These are phyloP conservation scores for Detonula confervacea DNA, from an alignment of 352 stramenopile genomes.

Conservation along the genomic window DNA sequence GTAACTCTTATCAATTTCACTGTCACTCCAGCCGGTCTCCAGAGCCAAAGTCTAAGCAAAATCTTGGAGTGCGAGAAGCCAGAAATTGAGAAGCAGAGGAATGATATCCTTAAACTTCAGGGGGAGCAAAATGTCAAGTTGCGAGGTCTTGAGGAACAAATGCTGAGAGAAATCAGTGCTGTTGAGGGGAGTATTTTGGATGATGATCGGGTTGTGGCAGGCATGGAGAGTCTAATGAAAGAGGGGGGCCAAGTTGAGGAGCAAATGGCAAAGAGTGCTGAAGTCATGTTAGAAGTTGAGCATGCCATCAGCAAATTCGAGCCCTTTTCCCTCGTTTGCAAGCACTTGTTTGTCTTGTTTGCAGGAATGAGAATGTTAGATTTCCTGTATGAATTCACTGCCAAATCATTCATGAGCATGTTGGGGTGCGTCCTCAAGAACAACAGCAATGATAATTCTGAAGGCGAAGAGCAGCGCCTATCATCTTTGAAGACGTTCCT, in stretches of 20 bases:
- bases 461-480: conserved; percentile 58
- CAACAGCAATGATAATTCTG: conserved; percentile 31
- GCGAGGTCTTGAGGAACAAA: conserved; percentile 96
- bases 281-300: conserved; percentile 90
- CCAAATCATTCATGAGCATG: conserved; percentile 97
- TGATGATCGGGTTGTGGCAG: conserved; percentile 97
- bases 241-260: conserved; percentile 96
- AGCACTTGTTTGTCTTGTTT: conserved; percentile 82
- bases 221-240: conserved; percentile 98
- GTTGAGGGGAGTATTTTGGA: conserved; percentile 99
- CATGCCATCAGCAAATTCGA: conserved; percentile 94
- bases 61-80: conserved; percentile 97
- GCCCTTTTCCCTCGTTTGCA: conserved; percentile 88
- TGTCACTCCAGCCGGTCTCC: conserved; percentile 97
- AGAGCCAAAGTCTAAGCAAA: conserved; percentile 95
- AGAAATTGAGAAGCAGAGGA: conserved; percentile 96
- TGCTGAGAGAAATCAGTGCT: conserved; percentile 98
- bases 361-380: conserved; percentile 94
- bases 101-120: conserved; percentile 96
- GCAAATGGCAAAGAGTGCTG: conserved; percentile 87
- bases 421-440: conserved; percentile 91
- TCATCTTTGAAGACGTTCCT: conserved; percentile 80
- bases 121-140: conserved; percentile 97
- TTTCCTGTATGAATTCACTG: conserved; percentile 99
- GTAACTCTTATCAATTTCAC: conserved; percentile 99